Evolutionary conservation across 495 filamentous ascomycete species (phyloP), one percentile per base, ranked within the genome.

Genomic region (Daldinia caldariorum): DNA sequence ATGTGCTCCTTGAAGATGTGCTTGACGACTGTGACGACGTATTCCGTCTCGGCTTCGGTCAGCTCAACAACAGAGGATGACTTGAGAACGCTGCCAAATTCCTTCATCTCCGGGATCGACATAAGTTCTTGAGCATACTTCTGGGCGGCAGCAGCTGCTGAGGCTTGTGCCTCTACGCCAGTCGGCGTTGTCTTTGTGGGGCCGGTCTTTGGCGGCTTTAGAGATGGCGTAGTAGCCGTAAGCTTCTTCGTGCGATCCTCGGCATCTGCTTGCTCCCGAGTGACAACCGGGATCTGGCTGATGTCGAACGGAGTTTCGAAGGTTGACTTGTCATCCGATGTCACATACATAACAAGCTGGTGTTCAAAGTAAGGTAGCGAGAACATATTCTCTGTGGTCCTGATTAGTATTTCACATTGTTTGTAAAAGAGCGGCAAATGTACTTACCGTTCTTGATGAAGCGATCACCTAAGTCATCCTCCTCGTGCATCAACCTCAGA

Each of bases 1-100:
- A 98, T 86, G 74, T 98, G 91, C 76, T 97, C 92, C 79, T 94
- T 94, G 89, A 97, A 98, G 74, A 98, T 90, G 73, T 99, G 96
- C 82, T 98, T 99, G 79, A 97, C 86, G 9, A 92, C 92, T 16
- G 86, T 86, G 41, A 98, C 96, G 51, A 97, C 94, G 72, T 99
- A 99, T 81, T 99, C 95, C 14, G 95, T 97, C 79, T 98, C 95
- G 67, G 92, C 91, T 79, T 99, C 95, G 22, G 95, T 97, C 34
- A 99, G 87, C 79, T 97, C 94, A 47, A 97, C 91, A 53, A 91
- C 81, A 22, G 87, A 77, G 43, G 92, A 96, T 16, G 94, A 97
- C 77, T 97, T 97, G 81, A 98, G 90, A 26, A 98, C 85, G 57
- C 83, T 83, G 68, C 96, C 96, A 76, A 97, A 97, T 43, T 89